Evolutionary conservation across 2,329 filamentous ascomycete species (phyloP).

Genomic region (Cladosporium sphaerospermum): DNA sequence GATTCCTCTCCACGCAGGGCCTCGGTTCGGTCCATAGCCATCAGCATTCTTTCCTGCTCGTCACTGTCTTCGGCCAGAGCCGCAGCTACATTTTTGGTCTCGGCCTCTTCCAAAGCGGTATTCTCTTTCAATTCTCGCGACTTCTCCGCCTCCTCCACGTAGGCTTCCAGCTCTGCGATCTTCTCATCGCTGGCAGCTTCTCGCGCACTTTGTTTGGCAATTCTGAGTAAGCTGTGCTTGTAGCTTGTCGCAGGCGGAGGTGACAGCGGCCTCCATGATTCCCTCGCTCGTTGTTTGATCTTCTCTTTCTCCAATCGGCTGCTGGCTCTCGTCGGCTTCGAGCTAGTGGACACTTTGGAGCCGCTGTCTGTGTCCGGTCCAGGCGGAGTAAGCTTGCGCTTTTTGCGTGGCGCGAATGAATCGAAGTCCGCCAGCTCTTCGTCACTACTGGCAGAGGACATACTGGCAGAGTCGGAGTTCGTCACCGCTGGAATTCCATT

Average conservation of each 20-base stretch:
- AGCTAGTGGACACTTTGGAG: neutral
- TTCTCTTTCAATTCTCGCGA: constrained; percentile 15
- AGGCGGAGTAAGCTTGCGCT: constrained; percentile 23
- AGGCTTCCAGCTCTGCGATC: constrained; percentile 22
- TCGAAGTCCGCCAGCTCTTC: constrained; percentile 29
- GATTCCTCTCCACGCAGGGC: constrained; percentile 46
- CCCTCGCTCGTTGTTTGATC: constrained; percentile 10
- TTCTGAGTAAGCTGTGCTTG: constrained; percentile 25
- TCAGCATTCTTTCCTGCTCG: constrained; percentile 46
- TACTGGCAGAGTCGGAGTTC: constrained; percentile 31
- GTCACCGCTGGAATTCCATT: constrained; percentile 49
- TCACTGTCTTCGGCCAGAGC: constrained; percentile 30
- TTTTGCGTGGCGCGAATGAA: constrained; percentile 25
- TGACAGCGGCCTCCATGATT: constrained; percentile 12
- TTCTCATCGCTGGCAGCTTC: constrained; percentile 19
- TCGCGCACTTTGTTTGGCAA: constrained; percentile 23
- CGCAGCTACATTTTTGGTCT: constrained; percentile 35
- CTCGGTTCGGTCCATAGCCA: constrained; percentile 56
- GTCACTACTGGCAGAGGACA: constrained; percentile 20
- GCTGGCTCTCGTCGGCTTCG: constrained; percentile 1
- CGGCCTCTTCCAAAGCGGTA: constrained; percentile 11
- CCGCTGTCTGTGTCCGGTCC: neutral
- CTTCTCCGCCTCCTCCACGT: constrained; percentile 12
- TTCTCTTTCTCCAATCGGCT: constrained; percentile 8
- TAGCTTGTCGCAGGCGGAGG: constrained; percentile 18